Percentiles rank a stretch among this genome's conserved stretches.
phyloP scores from a whole-genome alignment of 345 rosid genomes.

The Clarkia xantiana region DNA sequence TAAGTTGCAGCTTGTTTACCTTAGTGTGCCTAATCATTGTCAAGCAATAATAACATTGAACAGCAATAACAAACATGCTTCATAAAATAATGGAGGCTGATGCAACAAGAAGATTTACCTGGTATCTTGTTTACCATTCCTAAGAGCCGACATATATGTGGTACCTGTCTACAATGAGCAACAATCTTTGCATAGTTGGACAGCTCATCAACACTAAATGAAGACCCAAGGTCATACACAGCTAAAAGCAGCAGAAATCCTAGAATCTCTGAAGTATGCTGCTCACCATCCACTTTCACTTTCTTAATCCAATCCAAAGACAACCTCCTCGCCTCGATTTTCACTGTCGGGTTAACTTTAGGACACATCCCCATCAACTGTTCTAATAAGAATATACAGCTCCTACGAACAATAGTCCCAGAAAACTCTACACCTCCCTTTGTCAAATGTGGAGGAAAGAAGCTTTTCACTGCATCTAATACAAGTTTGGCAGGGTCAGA shows the following conservation, averaged over 20 bases:
- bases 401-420: slow-evolving; percentile 19
- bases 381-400: slow-evolving; percentile 37
- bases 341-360: slow-evolving; percentile 15
- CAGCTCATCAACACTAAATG: slow-evolving; percentile 19
- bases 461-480: slow-evolving; percentile 37
- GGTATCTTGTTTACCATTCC: slow-evolving; percentile 17
- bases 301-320: slow-evolving; percentile 28
- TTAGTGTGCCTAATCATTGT: too few relatives aligned
- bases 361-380: slow-evolving; percentile 27
- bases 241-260: slow-evolving; percentile 31
- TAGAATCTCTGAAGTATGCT: slow-evolving; percentile 26
- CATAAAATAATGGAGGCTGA: neutral
- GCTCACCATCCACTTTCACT: slow-evolving; percentile 14
- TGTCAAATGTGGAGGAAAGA: slow-evolving; percentile 25
- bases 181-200: slow-evolving; percentile 14
- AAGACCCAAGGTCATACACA: slow-evolving; percentile 21
- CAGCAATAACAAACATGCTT: too few relatives aligned
- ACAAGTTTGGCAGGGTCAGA: slow-evolving; percentile 48
- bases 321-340: slow-evolving; percentile 24
- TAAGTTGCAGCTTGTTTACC: too few relatives aligned
- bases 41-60: too few relatives aligned
- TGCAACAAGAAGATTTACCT: slow-evolving; percentile 13
- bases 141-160: slow-evolving; percentile 17
- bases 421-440: slow-evolving; percentile 15
- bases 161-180: slow-evolving; percentile 17